phyloP scores from a whole-genome alignment of 345 rosid species.

The Camelina hispida region DNA sequence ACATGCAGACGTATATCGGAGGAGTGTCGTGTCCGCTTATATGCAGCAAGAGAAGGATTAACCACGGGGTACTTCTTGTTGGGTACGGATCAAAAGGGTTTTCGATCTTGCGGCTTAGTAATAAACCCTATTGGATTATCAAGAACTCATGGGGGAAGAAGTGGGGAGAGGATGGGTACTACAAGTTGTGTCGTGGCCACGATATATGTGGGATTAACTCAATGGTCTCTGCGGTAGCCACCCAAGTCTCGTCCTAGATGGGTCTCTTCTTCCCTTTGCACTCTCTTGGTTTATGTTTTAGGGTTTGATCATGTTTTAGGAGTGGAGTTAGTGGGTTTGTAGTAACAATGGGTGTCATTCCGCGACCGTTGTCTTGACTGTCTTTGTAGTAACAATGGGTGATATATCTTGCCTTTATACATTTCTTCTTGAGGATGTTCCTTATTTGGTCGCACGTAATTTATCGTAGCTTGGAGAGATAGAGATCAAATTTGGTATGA shows the following conservation, averaged over 20 bases:
- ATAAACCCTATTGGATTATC: constrained; percentile 81
- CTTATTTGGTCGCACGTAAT: not conserved
- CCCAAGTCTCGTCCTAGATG: constrained; percentile 45
- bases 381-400: not conserved
- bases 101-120: constrained; percentile 70
- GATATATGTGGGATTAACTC: constrained; percentile 80
- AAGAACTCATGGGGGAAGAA: constrained; percentile 90
- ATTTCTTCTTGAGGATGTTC: not conserved
- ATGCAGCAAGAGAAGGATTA: constrained; percentile 68
- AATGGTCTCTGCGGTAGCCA: constrained; percentile 85
- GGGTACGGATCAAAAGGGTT: constrained; percentile 82
- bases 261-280: constrained; percentile 19
- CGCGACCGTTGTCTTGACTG: not conserved
- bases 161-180: constrained; percentile 88
- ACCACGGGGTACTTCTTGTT: constrained; percentile 81
- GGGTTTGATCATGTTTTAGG: not conserved
- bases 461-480: not conserved
- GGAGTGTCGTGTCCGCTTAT: constrained; percentile 93
- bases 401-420: not conserved
- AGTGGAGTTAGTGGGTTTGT: not conserved
- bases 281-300: not conserved
- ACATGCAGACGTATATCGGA: constrained; percentile 89
- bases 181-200: constrained; percentile 75
- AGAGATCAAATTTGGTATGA: not conserved
- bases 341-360: not conserved